Evolutionary conservation across 2,329 filamentous ascomycete genomes (phyloP).

Genomic region (Aspergillus sp.): DNA sequence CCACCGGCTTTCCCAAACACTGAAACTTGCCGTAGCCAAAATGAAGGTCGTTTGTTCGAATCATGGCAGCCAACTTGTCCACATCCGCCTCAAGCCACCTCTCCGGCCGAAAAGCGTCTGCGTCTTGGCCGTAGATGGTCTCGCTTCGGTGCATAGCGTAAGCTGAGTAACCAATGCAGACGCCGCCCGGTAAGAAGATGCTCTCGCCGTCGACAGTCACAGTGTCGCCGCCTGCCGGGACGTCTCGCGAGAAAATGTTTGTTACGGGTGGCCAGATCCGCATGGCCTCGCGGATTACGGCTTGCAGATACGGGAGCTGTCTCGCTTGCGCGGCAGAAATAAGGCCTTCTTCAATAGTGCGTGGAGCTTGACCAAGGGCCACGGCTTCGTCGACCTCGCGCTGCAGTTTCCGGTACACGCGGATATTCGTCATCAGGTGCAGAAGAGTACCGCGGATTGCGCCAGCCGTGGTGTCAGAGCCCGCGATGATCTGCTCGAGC

Average conservation of each 20-base stretch:
- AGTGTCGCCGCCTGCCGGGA: background rate
- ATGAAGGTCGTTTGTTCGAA: background rate
- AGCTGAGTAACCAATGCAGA: background rate
- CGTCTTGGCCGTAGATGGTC: background rate
- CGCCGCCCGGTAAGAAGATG: background rate
- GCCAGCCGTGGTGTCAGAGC: background rate
- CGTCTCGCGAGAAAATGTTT: background rate
- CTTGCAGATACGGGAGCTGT: background rate
- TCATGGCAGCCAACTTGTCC: background rate
- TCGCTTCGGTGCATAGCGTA: background rate
- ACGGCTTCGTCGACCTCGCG: background rate
- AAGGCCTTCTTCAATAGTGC: background rate
- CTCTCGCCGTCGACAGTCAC: background rate
- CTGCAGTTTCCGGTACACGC: background rate
- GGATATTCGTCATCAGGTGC: background rate
- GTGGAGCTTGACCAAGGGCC: too few species aligned
- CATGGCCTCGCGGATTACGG: background rate
- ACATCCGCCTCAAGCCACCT: background rate
- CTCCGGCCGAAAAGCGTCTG: background rate
- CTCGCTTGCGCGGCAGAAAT: background rate
- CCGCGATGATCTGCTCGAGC: background rate
- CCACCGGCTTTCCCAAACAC: background rate
- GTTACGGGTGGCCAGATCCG: background rate
- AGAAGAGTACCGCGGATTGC: background rate
- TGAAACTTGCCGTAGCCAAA: background rate